Base-by-base conservation (phyloP, 768 basidiomycete species). In the Exidia glandulosa region DNA sequence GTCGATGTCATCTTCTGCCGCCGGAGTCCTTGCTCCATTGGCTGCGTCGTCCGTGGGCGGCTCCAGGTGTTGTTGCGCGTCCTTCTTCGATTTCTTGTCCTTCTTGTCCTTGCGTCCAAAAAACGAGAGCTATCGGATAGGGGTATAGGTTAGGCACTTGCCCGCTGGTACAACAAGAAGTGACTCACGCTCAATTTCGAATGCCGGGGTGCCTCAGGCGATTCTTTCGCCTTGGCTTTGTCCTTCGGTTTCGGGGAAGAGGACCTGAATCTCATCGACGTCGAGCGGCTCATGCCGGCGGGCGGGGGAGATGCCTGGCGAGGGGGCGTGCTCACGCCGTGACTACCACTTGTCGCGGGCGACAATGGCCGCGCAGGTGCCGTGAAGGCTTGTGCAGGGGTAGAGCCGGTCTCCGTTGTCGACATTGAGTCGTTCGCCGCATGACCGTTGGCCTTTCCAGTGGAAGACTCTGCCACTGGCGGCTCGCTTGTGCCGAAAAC, bases 81-180 rank as follows among this genome's bases (percentile, higher is more conserved):
- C 60, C 32, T 62, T 60, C 23, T 57, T 54, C 58, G 74, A 71
- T 16, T 79, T 75, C 50, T 64, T 66, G 37, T 63, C 61, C 48
- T 84, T 78, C 52, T 83, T 86, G 77, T 87, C 89, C 74, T 79
- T 87, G 73, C 79, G 84, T 34, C 84, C 83, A 66, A 92, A 92
- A 92, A 71, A 58, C 87, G 89, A 63, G 92, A 55, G 59, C 64
- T 56, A 48, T 14, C n/a, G n/a, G n/a, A n/a, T 23, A 52, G 19
- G 59, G 65, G 58, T 62, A 52, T 34, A 61, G 54, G 33, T 61
- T 33, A 59, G 48, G n/a, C 31, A 50, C 16, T 27, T 10, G 23
- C 31, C 16, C 41, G 23, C 19, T 37, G 36, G 19, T 45, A 45
- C 41, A 45, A 13, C 10, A 45, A 5, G 16, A 34, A 50, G n/a